Percentiles rank a stretch among this genome's conserved stretches.
Conservation (phyloP, 352 stramenopile genomes). For the Lagenidium giganteum region DNA sequence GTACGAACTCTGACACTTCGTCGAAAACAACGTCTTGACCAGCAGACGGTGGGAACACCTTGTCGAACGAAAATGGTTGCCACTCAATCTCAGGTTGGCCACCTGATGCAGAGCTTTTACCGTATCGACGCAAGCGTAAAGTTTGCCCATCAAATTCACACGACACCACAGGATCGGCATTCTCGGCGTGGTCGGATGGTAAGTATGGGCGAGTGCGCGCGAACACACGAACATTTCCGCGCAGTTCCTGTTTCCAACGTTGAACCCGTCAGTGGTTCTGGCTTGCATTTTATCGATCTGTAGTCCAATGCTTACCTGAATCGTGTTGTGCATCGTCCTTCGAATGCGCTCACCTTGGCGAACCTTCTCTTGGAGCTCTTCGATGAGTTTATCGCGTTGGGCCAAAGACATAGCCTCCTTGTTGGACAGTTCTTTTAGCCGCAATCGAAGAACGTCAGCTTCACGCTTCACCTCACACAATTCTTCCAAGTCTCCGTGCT, state of each 20-base stretch:
- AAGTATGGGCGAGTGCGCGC: constrained; percentile 91
- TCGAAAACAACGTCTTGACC: constrained; percentile 95
- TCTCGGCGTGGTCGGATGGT: constrained; percentile 57
- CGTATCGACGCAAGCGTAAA: constrained; percentile 47
- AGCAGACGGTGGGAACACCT: constrained; percentile 91
- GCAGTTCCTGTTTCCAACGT: constrained; percentile 89
- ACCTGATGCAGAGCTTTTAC: constrained; percentile 23
- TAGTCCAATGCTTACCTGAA: constrained; percentile 65
- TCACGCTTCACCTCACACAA: constrained; percentile 68
- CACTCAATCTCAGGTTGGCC: no score
- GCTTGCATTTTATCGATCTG: no score
- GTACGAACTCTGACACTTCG: constrained; percentile 97
- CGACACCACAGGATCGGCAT: constrained; percentile 27
- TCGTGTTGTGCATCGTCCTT: constrained; percentile 97
- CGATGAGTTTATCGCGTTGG: constrained; percentile 63
- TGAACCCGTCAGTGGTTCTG: no score
- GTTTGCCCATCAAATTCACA: constrained; percentile 72
- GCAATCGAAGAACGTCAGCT: constrained; percentile 60
- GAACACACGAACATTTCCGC: constrained; percentile 98
- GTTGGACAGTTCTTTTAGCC: constrained; percentile 57
- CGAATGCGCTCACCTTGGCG: constrained; percentile 80
- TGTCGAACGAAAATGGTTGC: constrained; percentile 93
- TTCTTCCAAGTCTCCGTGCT: constrained; percentile 62
- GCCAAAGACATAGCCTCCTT: constrained; percentile 60
- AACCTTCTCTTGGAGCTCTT: constrained; percentile 67